Conservation (phyloP, 75 land plant species). For the Pseudotsuga menziesii region DNA sequence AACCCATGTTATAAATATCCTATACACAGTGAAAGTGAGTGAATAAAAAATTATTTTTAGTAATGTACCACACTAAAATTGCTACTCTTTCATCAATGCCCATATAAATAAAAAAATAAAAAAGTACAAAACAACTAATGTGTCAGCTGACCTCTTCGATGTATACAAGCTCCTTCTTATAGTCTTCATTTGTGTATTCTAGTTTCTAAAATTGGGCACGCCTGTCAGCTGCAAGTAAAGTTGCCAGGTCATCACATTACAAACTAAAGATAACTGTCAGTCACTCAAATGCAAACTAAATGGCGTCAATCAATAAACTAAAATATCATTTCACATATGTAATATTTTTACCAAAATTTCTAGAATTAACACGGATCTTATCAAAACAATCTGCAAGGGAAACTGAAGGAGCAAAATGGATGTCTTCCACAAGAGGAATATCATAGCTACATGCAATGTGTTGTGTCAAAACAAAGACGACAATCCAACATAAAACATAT, state of each 20-base stretch:
- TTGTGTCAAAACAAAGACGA: conserved; percentile 1
- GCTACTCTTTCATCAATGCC: neutral
- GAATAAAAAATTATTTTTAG: neutral
- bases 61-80: neutral
- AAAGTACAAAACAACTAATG: neutral
- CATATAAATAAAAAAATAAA: neutral
- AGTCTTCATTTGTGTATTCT: conserved; percentile 92
- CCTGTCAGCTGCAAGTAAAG: conserved; percentile 86
- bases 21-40: neutral
- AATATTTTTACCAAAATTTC: conserved; percentile 81
- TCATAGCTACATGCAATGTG: conserved; percentile 56
- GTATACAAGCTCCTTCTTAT: conserved; percentile 93
- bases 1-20: conserved; percentile 1
- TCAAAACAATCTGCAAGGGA: conserved; percentile 98
- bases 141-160: conserved; percentile 68
- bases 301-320: neutral
- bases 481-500: neutral
- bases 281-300: conserved; percentile 1
- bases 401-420: conserved; percentile 95
- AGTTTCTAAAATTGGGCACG: conserved; percentile 93
- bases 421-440: conserved; percentile 97
- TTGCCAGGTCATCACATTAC: neutral
- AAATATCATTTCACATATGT: neutral
- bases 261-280: neutral
- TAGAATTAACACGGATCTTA: conserved; percentile 98